Conservation (phyloP, 106 monocot genomes). For the Dioscorea zingiberensis region DNA sequence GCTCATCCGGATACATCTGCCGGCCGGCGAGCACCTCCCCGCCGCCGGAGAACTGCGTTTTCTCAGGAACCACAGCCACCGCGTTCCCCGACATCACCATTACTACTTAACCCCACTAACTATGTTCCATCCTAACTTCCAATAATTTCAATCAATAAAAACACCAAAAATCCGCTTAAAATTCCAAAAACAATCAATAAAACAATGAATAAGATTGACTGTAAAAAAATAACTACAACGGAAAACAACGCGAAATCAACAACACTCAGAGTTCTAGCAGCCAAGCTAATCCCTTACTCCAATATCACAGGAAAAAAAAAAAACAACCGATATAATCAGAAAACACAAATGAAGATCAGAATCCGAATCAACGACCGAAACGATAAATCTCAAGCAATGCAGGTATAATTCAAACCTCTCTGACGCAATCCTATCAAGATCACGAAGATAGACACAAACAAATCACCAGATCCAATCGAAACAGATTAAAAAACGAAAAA, state of each 20-base stretch:
- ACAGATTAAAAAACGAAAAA: not conserved
- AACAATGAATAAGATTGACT: no score
- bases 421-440: not conserved
- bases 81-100: not conserved
- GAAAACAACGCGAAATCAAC: no score
- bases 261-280: no score
- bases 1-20: not conserved
- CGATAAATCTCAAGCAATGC: not conserved
- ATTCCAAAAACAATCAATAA: no score
- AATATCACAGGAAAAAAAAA: no score
- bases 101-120: not conserved
- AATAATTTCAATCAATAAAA: not conserved
- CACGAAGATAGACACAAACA: no score
- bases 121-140: not conserved
- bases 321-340: no score
- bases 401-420: not conserved
- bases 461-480: no score
- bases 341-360: not conserved
- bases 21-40: not conserved
- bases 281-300: no score
- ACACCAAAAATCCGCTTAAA: not conserved
- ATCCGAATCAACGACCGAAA: not conserved
- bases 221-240: no score
- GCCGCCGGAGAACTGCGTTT: not conserved
- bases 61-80: not conserved